phyloP scores from a whole-genome alignment of 106 monocot species.

The Gastrodia elata region DNA sequence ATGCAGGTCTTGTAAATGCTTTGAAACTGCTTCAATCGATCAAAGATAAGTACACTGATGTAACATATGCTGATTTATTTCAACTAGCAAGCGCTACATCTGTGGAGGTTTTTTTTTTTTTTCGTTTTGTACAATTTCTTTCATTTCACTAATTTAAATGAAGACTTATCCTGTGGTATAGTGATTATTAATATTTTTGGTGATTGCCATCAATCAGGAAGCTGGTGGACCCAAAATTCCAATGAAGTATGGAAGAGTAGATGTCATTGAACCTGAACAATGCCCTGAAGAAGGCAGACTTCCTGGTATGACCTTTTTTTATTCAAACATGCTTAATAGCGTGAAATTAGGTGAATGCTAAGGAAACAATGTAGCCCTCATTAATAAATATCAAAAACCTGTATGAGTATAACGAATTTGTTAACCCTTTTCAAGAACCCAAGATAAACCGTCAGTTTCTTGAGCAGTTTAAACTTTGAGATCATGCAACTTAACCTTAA shows the following conservation, averaged over 20 bases:
- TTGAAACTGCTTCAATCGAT: constrained; percentile 87
- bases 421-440: not conserved
- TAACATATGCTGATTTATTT: constrained; percentile 93
- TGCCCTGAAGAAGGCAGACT: constrained; percentile 63
- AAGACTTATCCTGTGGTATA: constrained; percentile 3
- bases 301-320: constrained; percentile 33
- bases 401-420: not conserved
- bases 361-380: not conserved
- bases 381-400: not conserved
- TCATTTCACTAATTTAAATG: not conserved
- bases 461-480: not conserved
- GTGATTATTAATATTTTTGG: not conserved
- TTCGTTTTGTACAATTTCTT: not conserved
- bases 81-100: constrained; percentile 97
- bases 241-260: constrained; percentile 70
- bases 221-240: constrained; percentile 76
- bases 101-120: constrained; percentile 49
- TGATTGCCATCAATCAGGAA: constrained; percentile 30
- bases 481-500: not conserved
- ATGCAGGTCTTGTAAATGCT: constrained; percentile 88
- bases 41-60: constrained; percentile 81
- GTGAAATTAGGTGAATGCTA: not conserved
- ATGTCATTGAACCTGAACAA: constrained; percentile 48
- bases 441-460: not conserved
- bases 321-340: not conserved